A percentile compares a stretch with the other conserved stretches of the same genome.
These are phyloP conservation scores for Hypoxylon rickii DNA, from an alignment of 495 filamentous ascomycete genomes.

Conservation along the genomic window DNA sequence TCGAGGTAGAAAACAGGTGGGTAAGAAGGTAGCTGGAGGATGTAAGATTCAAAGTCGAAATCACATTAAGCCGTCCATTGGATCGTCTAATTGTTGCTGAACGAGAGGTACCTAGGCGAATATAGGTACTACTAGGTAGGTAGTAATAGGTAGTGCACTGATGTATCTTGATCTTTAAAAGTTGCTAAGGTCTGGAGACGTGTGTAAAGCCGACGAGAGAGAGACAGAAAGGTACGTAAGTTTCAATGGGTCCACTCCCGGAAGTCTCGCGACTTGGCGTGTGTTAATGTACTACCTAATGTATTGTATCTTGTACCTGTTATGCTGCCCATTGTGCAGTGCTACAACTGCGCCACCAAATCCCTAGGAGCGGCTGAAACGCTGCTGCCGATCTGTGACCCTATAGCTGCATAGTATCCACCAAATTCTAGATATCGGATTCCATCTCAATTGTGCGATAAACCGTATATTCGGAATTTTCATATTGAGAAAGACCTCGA, in stretches of 20 bases:
- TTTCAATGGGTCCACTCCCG: constrained; percentile 8
- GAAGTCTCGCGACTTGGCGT: constrained; percentile 7
- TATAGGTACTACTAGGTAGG: no score
- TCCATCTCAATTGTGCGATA: constrained; percentile 14
- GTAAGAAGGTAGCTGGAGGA: background rate
- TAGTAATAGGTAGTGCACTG: no score
- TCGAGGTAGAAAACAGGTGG: no score
- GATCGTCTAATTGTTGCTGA: no score
- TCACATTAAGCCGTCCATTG: no score
- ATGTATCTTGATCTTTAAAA: no score
- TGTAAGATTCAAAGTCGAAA: background rate
- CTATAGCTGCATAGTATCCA: constrained; percentile 2
- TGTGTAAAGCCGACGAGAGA: constrained; percentile 21
- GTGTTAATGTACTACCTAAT: no score
- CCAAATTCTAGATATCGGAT: background rate
- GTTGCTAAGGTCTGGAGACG: no score
- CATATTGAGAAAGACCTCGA: constrained; percentile 3
- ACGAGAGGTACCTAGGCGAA: no score
- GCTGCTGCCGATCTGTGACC: no score
- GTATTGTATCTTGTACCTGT: no score
- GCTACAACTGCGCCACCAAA: background rate
- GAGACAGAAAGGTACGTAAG: constrained; percentile 7
- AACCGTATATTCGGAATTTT: constrained; percentile 19
- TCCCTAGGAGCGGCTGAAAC: background rate
- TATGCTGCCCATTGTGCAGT: no score